A percentile compares a stretch with the other conserved stretches of the same genome.
Evolutionary conservation across 2,329 filamentous ascomycete species (phyloP).

Genomic region (Lachnellula cervina): DNA sequence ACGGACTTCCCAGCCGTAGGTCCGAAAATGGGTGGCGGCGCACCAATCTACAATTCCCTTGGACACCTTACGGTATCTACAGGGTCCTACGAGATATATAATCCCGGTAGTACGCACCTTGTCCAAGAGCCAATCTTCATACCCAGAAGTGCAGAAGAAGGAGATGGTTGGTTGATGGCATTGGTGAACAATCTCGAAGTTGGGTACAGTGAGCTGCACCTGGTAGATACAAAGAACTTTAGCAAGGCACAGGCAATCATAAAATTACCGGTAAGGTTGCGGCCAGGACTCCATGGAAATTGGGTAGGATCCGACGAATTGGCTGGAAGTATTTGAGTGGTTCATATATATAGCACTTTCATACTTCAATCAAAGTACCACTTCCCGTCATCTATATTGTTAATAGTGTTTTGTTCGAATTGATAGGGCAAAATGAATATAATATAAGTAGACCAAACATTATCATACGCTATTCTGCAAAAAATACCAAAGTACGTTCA

Average conservation of each 20-base stretch:
- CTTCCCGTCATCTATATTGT: too few species aligned
- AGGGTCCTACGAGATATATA: conserved; percentile 10
- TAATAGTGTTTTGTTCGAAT: too few species aligned
- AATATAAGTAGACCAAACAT: too few species aligned
- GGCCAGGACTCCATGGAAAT: conserved; percentile 32
- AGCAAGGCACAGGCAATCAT: not conserved
- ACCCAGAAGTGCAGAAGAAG: conserved; percentile 21
- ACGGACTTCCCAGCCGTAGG: not conserved
- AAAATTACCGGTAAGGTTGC: conserved; percentile 27
- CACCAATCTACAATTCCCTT: conserved; percentile 6
- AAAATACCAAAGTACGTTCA: too few species aligned
- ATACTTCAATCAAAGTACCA: too few species aligned
- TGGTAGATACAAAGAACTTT: conserved; percentile 9
- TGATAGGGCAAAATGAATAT: too few species aligned
- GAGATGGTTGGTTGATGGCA: conserved; percentile 28
- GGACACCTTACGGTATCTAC: conserved; percentile 3
- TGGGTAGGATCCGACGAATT: conserved; percentile 19
- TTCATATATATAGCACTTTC: too few species aligned
- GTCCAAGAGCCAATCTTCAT: conserved; percentile 28
- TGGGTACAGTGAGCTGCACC: conserved; percentile 7
- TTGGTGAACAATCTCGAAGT: conserved; percentile 25
- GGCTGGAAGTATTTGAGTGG: too few species aligned
- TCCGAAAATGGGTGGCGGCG: conserved; percentile 4
- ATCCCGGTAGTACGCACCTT: conserved; percentile 17
- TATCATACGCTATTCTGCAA: too few species aligned